Base-by-base conservation (phyloP, 352 stramenopile genomes). In the Pythium folliculosum region DNA sequence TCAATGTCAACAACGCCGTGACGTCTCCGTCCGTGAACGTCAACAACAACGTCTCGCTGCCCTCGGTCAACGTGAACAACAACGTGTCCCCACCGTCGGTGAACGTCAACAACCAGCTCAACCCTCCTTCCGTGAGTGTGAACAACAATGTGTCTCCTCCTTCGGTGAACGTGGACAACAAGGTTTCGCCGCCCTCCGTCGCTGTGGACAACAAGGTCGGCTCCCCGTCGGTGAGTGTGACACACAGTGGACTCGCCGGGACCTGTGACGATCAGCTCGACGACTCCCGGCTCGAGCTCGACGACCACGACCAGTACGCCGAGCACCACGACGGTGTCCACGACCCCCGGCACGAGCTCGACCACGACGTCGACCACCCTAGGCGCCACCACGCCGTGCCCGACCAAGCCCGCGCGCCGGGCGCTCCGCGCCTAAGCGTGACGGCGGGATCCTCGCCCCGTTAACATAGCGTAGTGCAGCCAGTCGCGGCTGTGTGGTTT, bases 81-180 rank as follows among this genome's bases (percentile, higher is more conserved):
- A 5, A 7, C 17, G 6, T 54, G 23, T n/a, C 13, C 0, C 23
- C 25, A 3, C 17, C 60, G 4, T 52, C 48, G 35, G 19, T 66
- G 13, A 54, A 54, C 25, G 48, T 66, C 13, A 56, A 59, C 50
- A 66, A 58, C 60, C 10, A 60, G 1, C 2, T 51, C 23, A 48
- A 2, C 7, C 7, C 57, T 14, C 57, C 57, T 22, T 44, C 44
- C 12, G 8, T 63, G 4, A 63, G 25, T 43, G 22, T 55, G n/a
- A 58, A 58, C 48, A 66, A 52, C 60, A n/a, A 57, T 6, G 5
- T 52, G 4, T 52, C 27, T n/a, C 21, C 48, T 19, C 35, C 60
- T 4, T 59, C 47, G 22, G 60, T 67, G 5, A 67, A 60, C 38
- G 60, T 67, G 22, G 37, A 67, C 30, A 64, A 53, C 57, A 35